Conservation (phyloP, 2,329 filamentous ascomycete genomes). For the Claviceps maximensis region DNA sequence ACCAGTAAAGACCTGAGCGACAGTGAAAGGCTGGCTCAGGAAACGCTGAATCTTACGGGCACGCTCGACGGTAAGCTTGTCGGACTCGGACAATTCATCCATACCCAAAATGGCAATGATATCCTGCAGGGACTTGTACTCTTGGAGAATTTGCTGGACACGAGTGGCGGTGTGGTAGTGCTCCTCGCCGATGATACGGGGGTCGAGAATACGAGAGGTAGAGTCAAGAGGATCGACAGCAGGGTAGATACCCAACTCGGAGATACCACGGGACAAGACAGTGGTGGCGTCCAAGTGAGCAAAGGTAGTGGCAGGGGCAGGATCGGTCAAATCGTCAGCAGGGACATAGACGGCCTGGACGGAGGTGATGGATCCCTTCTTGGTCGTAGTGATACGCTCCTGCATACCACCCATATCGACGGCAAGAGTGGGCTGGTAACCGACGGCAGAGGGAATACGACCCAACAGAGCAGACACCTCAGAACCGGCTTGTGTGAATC, state of each 20-base stretch:
- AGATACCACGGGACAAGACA: slow-evolving; percentile 99
- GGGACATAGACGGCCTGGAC: slow-evolving; percentile 99
- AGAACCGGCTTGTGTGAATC: slow-evolving; percentile 98
- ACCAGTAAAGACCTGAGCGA: slow-evolving; percentile 67
- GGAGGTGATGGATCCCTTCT: slow-evolving; percentile 98
- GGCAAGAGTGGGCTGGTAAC: slow-evolving; percentile 97
- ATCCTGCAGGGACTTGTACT: slow-evolving; percentile 99
- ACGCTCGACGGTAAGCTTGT: slow-evolving; percentile 99
- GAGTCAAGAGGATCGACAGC: slow-evolving; percentile 99
- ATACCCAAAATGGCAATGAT: slow-evolving; percentile 99
- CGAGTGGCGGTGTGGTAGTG: slow-evolving; percentile 92
- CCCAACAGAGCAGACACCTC: slow-evolving; percentile 98
- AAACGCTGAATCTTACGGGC: slow-evolving; percentile 99
- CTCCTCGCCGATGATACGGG: slow-evolving; percentile 94
- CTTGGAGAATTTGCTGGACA: slow-evolving; percentile 98
- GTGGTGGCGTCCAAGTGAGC: slow-evolving; percentile 99
- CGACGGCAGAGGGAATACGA: slow-evolving; percentile 99
- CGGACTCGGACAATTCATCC: slow-evolving; percentile 97
- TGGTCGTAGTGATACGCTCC: slow-evolving; percentile 99
- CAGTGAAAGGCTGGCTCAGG: slow-evolving; percentile 98
- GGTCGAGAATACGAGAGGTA: slow-evolving; percentile 98
- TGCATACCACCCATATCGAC: slow-evolving; percentile 99
- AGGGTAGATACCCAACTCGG: slow-evolving; percentile 99
- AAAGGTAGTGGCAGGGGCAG: slow-evolving; percentile 97
- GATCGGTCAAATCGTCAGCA: slow-evolving; percentile 99